These are phyloP conservation scores for Picochlorum sp. DNA, from an alignment of 139 green algal genomes.

Conservation along the genomic window DNA sequence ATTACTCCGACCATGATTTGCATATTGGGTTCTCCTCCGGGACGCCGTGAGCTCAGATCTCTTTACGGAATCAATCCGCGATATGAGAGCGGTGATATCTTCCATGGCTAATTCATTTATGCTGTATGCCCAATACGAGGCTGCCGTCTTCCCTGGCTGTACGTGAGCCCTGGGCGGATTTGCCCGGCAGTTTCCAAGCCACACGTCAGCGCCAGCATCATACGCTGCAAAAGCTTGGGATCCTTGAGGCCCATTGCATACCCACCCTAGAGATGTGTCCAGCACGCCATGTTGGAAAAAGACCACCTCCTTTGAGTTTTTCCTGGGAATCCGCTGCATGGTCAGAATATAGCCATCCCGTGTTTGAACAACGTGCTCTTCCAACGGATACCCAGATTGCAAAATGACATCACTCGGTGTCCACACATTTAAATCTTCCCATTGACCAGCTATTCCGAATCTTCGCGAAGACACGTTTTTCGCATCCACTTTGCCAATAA, in stretches of 20 bases:
- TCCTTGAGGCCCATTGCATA: slow-evolving; percentile 64
- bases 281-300: slow-evolving; percentile 86
- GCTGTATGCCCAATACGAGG: slow-evolving; percentile 77
- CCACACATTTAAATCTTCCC: slow-evolving; percentile 25
- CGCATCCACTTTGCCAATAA: slow-evolving; percentile 15
- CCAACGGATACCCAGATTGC: slow-evolving; percentile 50
- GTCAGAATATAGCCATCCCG: slow-evolving; percentile 69
- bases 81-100: slow-evolving; percentile 62
- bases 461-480: background rate
- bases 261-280: slow-evolving; percentile 84
- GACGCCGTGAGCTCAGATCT: slow-evolving; percentile 51
- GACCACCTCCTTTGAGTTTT: slow-evolving; percentile 50
- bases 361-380: slow-evolving; percentile 56
- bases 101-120: slow-evolving; percentile 74
- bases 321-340: slow-evolving; percentile 73
- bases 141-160: background rate
- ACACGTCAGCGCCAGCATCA: slow-evolving; percentile 83
- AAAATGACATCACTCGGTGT: slow-evolving; percentile 33
- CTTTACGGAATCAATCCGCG: slow-evolving; percentile 78
- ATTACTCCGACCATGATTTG: background rate
- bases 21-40: background rate
- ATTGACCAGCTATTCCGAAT: slow-evolving; percentile 5
- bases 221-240: slow-evolving; percentile 82
- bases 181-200: slow-evolving; percentile 72
- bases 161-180: slow-evolving; percentile 64